phyloP scores from a whole-genome alignment of 148 eudicot species.

The Mesembryanthemum crystallinum region DNA sequence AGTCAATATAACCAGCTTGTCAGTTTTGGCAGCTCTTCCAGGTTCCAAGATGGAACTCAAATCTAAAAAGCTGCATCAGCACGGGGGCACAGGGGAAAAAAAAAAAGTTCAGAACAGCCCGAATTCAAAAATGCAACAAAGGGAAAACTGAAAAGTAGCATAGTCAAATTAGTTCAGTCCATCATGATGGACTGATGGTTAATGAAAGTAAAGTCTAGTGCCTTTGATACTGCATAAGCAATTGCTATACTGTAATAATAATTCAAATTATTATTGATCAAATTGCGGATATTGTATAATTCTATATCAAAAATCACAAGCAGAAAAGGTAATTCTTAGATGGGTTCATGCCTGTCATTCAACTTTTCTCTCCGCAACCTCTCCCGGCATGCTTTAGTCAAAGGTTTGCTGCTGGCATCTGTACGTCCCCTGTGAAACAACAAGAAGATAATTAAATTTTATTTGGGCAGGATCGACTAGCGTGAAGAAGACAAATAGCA shows the following conservation, averaged over 20 bases:
- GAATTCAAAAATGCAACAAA: not conserved
- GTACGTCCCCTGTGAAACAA: conserved; percentile 51
- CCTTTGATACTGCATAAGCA: not conserved
- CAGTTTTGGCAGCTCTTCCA: conserved; percentile 68
- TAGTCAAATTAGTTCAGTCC: not conserved
- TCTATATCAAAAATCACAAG: not conserved
- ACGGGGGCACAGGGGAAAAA: too few species aligned
- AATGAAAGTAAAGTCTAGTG: not conserved
- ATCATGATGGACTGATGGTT: not conserved
- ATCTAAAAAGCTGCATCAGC: conserved; percentile 59
- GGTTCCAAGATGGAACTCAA: conserved; percentile 73
- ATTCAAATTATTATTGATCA: not conserved
- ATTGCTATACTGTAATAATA: not conserved
- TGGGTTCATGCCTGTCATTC: conserved; percentile 63
- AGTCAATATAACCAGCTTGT: conserved; percentile 69
- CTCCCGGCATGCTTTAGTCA: conserved; percentile 82
- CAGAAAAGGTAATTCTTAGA: not conserved
- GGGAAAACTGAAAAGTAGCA: not conserved
- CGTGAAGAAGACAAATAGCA: not conserved
- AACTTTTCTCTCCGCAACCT: conserved; percentile 69
- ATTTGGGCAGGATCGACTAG: not conserved
- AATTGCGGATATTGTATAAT: not conserved
- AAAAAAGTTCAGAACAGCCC: not conserved
- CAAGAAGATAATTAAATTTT: conserved; percentile 2
- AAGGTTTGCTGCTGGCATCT: conserved; percentile 43